Percentiles rank a stretch among this genome's conserved stretches.
phyloP scores from a whole-genome alignment of 2,329 filamentous ascomycete genomes.

The Calonectria honghensis region DNA sequence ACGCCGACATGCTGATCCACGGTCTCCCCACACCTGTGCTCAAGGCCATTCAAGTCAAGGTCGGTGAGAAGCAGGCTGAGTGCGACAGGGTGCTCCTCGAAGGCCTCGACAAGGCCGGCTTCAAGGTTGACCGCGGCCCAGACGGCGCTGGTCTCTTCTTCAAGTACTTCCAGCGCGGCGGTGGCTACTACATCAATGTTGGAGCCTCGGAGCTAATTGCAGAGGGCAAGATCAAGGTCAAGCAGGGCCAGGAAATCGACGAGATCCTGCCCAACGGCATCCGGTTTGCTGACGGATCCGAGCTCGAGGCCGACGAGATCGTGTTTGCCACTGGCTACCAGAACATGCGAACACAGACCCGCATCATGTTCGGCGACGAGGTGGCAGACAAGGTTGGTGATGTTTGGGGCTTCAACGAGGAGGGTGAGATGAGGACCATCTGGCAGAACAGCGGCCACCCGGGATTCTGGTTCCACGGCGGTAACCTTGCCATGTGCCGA shows the following conservation, averaged over 20 bases:
- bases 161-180: slow-evolving; percentile 80
- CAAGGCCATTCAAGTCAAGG: slow-evolving; percentile 74
- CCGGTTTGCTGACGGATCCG: slow-evolving; percentile 71
- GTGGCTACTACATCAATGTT: slow-evolving; percentile 83
- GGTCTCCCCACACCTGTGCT: slow-evolving; percentile 75
- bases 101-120: slow-evolving; percentile 74
- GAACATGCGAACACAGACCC: slow-evolving; percentile 79
- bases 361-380: slow-evolving; percentile 77
- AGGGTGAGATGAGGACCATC: slow-evolving; percentile 73
- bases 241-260: slow-evolving; percentile 74
- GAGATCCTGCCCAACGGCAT: slow-evolving; percentile 68
- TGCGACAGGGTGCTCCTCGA: slow-evolving; percentile 63
- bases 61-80: slow-evolving; percentile 58
- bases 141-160: slow-evolving; percentile 74
- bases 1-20: slow-evolving; percentile 78
- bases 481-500: slow-evolving; percentile 77
- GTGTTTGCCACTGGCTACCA: slow-evolving; percentile 79
- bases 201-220: slow-evolving; percentile 77
- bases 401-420: slow-evolving; percentile 77
- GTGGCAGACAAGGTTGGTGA: slow-evolving; percentile 75
- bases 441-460: slow-evolving; percentile 78
- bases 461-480: slow-evolving; percentile 80
- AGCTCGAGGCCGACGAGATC: slow-evolving; percentile 77
- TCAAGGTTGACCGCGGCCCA: slow-evolving; percentile 75
- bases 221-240: slow-evolving; percentile 78